phyloP scores from a whole-genome alignment of 2,329 filamentous ascomycete genomes.

The Aspergillus sp. region DNA sequence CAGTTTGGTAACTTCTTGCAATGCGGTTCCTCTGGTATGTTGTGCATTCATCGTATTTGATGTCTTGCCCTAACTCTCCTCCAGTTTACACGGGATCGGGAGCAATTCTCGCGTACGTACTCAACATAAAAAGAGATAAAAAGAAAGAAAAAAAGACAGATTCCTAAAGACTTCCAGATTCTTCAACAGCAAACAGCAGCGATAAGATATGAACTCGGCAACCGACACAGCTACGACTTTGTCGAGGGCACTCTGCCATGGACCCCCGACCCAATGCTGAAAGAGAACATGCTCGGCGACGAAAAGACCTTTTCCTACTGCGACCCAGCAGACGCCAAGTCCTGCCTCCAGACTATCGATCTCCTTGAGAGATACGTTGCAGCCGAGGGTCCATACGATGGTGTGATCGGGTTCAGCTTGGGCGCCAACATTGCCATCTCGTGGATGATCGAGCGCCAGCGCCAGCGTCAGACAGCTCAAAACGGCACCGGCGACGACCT shows the following conservation, averaged over 20 bases:
- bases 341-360: neutral
- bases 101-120: neutral
- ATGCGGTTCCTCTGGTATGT: neutral
- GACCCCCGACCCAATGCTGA: neutral
- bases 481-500: neutral
- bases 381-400: neutral
- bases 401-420: neutral
- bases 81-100: neutral
- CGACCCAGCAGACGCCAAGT: neutral
- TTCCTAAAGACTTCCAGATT: neutral
- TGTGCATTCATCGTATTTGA: neutral
- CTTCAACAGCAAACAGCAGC: neutral
- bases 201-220: neutral
- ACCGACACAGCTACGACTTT: neutral
- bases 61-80: neutral
- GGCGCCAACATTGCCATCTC: neutral
- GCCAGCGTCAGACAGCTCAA: neutral
- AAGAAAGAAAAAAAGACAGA: neutral
- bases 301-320: neutral
- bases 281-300: neutral
- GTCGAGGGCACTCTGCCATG: neutral
- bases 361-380: neutral
- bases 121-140: neutral
- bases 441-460: neutral
- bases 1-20: neutral